A percentile compares a stretch with the other conserved stretches of the same genome.
Conservation (phyloP, 1,284 basidiomycete species). For the Ustilago trichophora region DNA sequence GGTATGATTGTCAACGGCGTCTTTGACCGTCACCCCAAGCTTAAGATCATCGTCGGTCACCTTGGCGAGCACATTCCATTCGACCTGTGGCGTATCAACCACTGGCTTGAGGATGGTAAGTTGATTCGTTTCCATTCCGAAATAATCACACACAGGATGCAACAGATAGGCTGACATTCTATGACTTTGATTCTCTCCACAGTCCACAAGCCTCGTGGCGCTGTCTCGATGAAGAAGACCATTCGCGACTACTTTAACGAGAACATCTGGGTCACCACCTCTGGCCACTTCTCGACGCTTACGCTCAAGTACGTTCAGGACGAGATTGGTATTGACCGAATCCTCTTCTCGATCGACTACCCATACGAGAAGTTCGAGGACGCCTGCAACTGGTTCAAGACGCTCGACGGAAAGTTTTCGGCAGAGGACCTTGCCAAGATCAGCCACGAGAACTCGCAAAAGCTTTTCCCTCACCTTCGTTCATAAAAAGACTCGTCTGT, state of each 20-base stretch:
- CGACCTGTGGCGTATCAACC: slow-evolving; percentile 66
- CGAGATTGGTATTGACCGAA: slow-evolving; percentile 61
- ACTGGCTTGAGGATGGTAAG: slow-evolving; percentile 64
- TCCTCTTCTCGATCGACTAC: slow-evolving; percentile 67
- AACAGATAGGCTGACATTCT: no score
- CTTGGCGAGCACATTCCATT: slow-evolving; percentile 66
- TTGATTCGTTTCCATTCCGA: no score
- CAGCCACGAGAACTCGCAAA: slow-evolving; percentile 45
- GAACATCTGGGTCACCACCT: slow-evolving; percentile 63
- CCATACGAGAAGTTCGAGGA: slow-evolving; percentile 65
- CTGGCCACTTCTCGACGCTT: slow-evolving; percentile 54
- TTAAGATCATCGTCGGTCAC: slow-evolving; percentile 66
- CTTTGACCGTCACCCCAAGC: slow-evolving; percentile 67
- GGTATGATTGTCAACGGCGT: slow-evolving; percentile 67
- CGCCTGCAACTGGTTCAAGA: slow-evolving; percentile 63
- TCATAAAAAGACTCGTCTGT: no score
- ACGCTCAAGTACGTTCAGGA: slow-evolving; percentile 56
- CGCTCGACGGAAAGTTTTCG: slow-evolving; percentile 33
- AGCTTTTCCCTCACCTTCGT: slow-evolving; percentile 39
- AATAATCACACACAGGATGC: no score
- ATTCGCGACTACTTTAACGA: slow-evolving; percentile 57
- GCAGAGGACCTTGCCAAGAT: slow-evolving; percentile 41
- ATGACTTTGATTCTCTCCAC: no score
- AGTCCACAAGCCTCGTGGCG: slow-evolving; percentile 57
- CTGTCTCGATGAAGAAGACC: slow-evolving; percentile 51